Base-by-base conservation (phyloP, 1,139 yeast genomes). In the Yamadazyma sp. region DNA sequence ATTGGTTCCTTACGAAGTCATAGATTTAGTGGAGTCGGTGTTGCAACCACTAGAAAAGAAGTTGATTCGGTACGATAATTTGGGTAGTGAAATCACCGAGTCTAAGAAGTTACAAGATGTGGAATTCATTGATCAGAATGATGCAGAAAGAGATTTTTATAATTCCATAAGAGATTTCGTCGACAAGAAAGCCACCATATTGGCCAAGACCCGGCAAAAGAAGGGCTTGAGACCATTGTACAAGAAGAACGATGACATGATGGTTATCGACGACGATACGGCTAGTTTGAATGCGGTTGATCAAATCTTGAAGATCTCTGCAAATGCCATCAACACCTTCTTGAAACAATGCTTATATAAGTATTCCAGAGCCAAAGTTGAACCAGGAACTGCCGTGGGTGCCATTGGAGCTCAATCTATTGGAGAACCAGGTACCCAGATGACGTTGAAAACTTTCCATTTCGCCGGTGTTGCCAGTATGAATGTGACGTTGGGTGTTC, bases 381-480 rank as follows among this genome's bases (percentile, higher is more conserved):
- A 94, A 59, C 98, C 99, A 1, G 99, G 98, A 48, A 92, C 98
- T 7, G 98, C 99, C 3, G 98, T 92, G 35, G 98, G 98, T 48
- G 98, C 98, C 12, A 90, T 92, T 66, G 98, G 98, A 47, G 98
- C 98, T 0, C 98, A 92, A 57, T 87, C 96, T 25, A 92, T 92
- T 69, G 98, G 98, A 67, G 98, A 92, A 58, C 98, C 98, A 9
- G 98, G 98, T 64, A 92, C 98, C 1, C 98, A 92, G 65, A 92
- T 92, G 98, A 92, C 98, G 8, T 76, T 92, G 65, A 92, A 92
- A 67, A 92, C 98, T 56, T 92, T 92, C 87, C 98, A 92, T 72
- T 92, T 92, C 74, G 98, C 98, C 54, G 98, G 98, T 73, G 98
- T 92, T 43, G 98, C 98, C 23, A 86, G 96, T 34, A 92, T 92